These are phyloP conservation scores for Lactarius akahatsu DNA, from an alignment of 768 basidiomycete species.

Conservation along the genomic window DNA sequence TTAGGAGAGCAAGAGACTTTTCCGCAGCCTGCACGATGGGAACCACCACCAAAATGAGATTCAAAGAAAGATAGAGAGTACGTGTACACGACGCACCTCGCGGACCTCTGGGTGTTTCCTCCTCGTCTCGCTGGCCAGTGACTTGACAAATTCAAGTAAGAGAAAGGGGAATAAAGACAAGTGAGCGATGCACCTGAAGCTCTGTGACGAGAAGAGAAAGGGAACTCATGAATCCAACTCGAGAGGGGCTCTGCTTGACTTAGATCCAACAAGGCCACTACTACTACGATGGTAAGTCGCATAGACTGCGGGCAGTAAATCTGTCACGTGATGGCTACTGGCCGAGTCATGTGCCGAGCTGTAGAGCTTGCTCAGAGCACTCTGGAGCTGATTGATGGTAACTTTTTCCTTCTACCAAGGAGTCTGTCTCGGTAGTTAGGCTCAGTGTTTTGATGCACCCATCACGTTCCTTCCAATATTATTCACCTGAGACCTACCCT, in stretches of 20 bases:
- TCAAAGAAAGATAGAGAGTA: not conserved
- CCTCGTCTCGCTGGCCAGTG: conserved; percentile 84
- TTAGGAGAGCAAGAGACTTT: conserved; percentile 77
- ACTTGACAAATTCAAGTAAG: conserved; percentile 43
- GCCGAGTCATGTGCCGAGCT: too few species aligned
- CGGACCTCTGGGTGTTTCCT: conserved; percentile 91
- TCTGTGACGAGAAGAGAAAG: conserved; percentile 71
- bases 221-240: conserved; percentile 54
- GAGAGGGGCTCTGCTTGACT: not conserved
- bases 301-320: too few species aligned
- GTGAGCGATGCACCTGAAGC: conserved; percentile 51
- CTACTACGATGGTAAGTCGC: too few species aligned
- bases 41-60: not conserved
- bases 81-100: conserved; percentile 55
- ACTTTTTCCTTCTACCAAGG: too few species aligned
- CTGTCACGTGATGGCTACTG: too few species aligned
- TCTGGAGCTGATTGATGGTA: too few species aligned
- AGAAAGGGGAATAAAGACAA: conserved; percentile 4
- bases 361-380: too few species aligned
- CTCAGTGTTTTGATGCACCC: too few species aligned
- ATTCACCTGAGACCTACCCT: too few species aligned
- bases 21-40: conserved; percentile 64
- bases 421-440: too few species aligned
- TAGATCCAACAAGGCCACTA: too few species aligned
- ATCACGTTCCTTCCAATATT: too few species aligned